A percentile compares a stretch with the other conserved stretches of the same genome.
These are phyloP conservation scores for Aspergillus nomiae DNA, from an alignment of 2,329 filamentous ascomycete genomes.

Conservation along the genomic window DNA sequence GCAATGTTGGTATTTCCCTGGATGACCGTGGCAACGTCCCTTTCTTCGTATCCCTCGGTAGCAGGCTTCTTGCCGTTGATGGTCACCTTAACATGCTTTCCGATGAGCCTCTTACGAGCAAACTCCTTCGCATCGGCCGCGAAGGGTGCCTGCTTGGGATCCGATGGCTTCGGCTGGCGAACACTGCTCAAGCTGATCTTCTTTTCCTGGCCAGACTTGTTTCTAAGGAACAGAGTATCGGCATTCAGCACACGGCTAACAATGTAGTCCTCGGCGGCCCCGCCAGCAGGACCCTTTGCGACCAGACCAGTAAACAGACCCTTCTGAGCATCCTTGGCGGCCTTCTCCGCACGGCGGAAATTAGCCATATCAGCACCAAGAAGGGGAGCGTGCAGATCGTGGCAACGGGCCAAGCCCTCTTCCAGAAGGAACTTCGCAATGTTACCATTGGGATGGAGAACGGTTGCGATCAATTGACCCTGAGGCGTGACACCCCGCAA, in stretches of 20 bases:
- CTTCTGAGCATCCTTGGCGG: slow-evolving; percentile 73
- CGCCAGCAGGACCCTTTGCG: slow-evolving; percentile 60
- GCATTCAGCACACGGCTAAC: slow-evolving; percentile 85
- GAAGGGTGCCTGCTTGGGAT: slow-evolving; percentile 85
- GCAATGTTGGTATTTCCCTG: slow-evolving; percentile 86
- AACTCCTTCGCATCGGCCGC: slow-evolving; percentile 95
- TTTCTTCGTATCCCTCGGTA: slow-evolving; percentile 86
- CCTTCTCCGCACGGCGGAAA: slow-evolving; percentile 82
- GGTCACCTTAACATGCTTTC: slow-evolving; percentile 87
- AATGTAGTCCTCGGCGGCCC: slow-evolving; percentile 71
- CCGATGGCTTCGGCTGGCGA: slow-evolving; percentile 84
- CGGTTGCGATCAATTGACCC: slow-evolving; percentile 82
- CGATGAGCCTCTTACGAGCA: slow-evolving; percentile 87
- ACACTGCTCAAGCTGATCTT: slow-evolving; percentile 91
- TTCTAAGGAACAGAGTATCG: slow-evolving; percentile 84
- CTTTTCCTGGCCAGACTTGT: slow-evolving; percentile 83
- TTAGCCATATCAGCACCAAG: slow-evolving; percentile 84
- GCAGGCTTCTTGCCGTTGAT: slow-evolving; percentile 91
- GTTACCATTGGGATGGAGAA: slow-evolving; percentile 87
- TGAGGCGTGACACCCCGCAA: slow-evolving; percentile 87
- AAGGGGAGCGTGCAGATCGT: slow-evolving; percentile 93
- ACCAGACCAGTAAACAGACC: slow-evolving; percentile 83
- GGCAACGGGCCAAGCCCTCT: slow-evolving; percentile 86
- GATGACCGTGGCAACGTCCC: slow-evolving; percentile 87
- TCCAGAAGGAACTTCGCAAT: slow-evolving; percentile 90